A percentile compares a stretch with the other conserved stretches of the same genome.
Conservation (phyloP, 768 basidiomycete genomes). For the Podaxis mareebaensis region DNA sequence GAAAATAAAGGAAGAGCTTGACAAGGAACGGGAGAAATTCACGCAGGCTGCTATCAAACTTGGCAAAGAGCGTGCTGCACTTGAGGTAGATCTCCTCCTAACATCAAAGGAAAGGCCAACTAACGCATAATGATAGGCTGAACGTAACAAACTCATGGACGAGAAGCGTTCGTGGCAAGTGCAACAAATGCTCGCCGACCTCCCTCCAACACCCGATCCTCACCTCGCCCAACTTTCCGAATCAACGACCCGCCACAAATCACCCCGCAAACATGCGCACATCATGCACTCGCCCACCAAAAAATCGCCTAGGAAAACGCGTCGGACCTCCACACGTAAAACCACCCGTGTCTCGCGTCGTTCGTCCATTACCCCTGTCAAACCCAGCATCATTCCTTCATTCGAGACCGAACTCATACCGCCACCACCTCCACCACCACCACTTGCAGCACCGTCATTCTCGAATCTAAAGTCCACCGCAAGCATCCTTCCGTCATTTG, state of each 20-base stretch:
- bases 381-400: slow-evolving; percentile 30
- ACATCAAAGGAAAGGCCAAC: slow-evolving; percentile 2
- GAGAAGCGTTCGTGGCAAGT: slow-evolving; percentile 78
- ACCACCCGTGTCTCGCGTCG: slow-evolving; percentile 46
- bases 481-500: slow-evolving; percentile 68
- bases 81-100: slow-evolving; percentile 53
- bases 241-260: slow-evolving; percentile 18
- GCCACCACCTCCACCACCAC: slow-evolving; percentile 22
- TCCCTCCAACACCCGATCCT: slow-evolving; percentile 45
- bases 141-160: slow-evolving; percentile 59
- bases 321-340: slow-evolving; percentile 41
- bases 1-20: slow-evolving; percentile 54
- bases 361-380: slow-evolving; percentile 38
- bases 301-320: slow-evolving; percentile 32
- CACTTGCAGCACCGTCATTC: slow-evolving; percentile 33
- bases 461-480: slow-evolving; percentile 44
- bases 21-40: slow-evolving; percentile 64
- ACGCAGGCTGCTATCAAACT: slow-evolving; percentile 64
- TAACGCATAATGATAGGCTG: slow-evolving; percentile 44
- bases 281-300: slow-evolving; percentile 21
- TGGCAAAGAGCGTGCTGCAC: slow-evolving; percentile 59
- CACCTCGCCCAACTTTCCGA: slow-evolving; percentile 21
- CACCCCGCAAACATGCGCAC: slow-evolving; percentile 15
- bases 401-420: slow-evolving; percentile 43
- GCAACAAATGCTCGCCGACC: slow-evolving; percentile 58